Evolutionary conservation across 169 alveolate species (phyloP).

Genomic region (Eimeria zaria): DNA sequence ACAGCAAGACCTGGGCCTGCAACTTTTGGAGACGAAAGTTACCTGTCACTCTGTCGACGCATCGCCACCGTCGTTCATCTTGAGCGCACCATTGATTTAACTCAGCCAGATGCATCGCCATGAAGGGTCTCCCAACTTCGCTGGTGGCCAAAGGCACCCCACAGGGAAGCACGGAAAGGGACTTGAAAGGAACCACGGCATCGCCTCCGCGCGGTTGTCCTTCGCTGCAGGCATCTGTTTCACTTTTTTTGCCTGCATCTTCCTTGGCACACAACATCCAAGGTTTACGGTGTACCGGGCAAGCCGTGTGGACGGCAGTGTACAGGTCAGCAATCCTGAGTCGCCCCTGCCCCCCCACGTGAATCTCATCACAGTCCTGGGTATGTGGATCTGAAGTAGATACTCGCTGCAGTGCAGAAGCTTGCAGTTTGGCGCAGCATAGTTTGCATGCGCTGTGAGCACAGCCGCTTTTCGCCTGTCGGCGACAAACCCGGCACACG

Average conservation of each 20-base stretch:
- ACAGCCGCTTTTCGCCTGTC: constrained; percentile 77
- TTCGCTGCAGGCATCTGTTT: background rate
- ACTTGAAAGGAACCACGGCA: background rate
- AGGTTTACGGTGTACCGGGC: constrained; percentile 72
- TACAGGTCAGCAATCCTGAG: constrained; percentile 17
- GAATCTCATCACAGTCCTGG: constrained; percentile 14
- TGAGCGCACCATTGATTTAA: background rate
- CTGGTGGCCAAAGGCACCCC: constrained; percentile 55
- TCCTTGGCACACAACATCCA: background rate
- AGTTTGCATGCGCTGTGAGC: constrained; percentile 78
- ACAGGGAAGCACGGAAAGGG: constrained; percentile 47
- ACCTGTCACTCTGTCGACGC: constrained; percentile 51
- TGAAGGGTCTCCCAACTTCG: constrained; percentile 41
- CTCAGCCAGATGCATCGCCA: constrained; percentile 59
- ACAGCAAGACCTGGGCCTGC: background rate
- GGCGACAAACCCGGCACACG: constrained; percentile 54
- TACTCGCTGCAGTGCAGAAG: constrained; percentile 53
- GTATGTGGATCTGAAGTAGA: background rate
- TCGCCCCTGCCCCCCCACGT: constrained; percentile 54
- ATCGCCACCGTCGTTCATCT: background rate
- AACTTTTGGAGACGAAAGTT: background rate
- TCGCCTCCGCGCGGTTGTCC: background rate
- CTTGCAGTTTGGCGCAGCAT: constrained; percentile 76
- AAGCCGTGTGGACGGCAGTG: background rate
- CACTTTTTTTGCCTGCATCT: background rate